Evolutionary conservation across 805 yeast genomes (phyloP).

Genomic region (Brettanomyces anomalus): DNA sequence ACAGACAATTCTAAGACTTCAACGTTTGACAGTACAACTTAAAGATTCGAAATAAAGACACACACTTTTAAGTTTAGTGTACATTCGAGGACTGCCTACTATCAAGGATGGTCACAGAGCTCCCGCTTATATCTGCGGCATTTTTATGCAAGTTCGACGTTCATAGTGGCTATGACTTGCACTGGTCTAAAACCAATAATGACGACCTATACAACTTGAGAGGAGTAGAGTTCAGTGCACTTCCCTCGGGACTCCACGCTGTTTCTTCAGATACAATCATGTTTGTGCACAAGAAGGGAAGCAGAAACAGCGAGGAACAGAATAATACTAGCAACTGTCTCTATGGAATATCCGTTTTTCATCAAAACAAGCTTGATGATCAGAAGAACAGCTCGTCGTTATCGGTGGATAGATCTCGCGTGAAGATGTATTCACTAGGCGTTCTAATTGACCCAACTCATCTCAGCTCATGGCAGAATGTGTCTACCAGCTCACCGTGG

Average conservation of each 20-base stretch:
- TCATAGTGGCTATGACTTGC: constrained; percentile 38
- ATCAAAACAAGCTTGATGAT: constrained; percentile 28
- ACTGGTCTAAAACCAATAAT: constrained; percentile 31
- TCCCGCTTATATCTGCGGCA: constrained; percentile 31
- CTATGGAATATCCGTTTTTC: constrained; percentile 46
- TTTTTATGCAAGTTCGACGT: constrained; percentile 46
- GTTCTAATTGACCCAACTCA: constrained; percentile 39
- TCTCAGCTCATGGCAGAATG: constrained; percentile 4
- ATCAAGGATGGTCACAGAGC: background rate
- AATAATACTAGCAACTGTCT: constrained; percentile 14
- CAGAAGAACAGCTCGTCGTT: constrained; percentile 7
- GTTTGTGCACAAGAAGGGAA: constrained; percentile 29
- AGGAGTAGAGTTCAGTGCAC: constrained; percentile 51
- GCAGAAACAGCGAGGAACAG: constrained; percentile 3
- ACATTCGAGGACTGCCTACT: too few species aligned
- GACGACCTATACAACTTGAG: constrained; percentile 22
- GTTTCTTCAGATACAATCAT: constrained; percentile 41
- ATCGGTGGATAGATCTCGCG: constrained; percentile 29
- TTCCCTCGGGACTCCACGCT: constrained; percentile 63
- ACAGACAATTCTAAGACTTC: too few species aligned
- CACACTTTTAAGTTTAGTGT: too few species aligned
- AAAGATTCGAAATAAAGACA: too few species aligned
- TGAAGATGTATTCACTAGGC: constrained; percentile 60
- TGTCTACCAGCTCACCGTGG: constrained; percentile 21
- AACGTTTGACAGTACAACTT: too few species aligned